Evolutionary conservation across 1,284 basidiomycete genomes (phyloP), one percentile per base, ranked within the genome.

Genomic region (Macrocystidia cucumis): DNA sequence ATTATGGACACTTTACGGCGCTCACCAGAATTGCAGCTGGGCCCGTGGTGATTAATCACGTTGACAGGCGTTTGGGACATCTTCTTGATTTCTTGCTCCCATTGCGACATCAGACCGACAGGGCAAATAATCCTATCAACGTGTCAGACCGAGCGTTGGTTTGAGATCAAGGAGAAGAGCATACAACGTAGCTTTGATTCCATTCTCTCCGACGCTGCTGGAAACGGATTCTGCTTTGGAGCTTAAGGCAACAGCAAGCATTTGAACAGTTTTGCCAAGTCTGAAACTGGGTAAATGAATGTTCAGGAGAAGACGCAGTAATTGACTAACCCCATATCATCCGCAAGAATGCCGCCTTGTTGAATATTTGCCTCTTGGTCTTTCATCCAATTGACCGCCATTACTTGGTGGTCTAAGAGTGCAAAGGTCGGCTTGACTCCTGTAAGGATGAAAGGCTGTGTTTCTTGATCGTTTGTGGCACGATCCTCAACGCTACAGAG

Each of bases 201-300:
- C 86, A 7, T 77, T 76, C n/a, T 71, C 68, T 44, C 69, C 74
- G 48, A 91, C 88, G 2, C 71, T 67, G 39, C 75, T 74, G 9
- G 69, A 74, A 3, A 84, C 73, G 3, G 71, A 67, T 1, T 85
- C 85, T 39, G 89, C 85, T 0, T 86, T 75, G 25, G 96, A 90
- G 1, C 89, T 72, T 0, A n/a, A n/a, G n/a, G n/a, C n/a, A n/a
- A n/a, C n/a, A n/a, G 84, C 74, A 5, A 96, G 63, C 0, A 87
- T 88, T 52, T 96, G 92, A n/a, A 95, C 87, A 0, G 91, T 97
- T 62, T 96, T 93, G 1, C 90, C 91, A 1, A 93, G 69, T 44
- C 81, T 85, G 37, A 16, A 23, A 42, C 34, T 17, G 19, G 16
- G 28, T 25, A 9, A 21, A 23, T 24, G 17, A 36, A n/a, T 19